Conservation (phyloP, 345 rosid species). For the Euphorbia lathyris region DNA sequence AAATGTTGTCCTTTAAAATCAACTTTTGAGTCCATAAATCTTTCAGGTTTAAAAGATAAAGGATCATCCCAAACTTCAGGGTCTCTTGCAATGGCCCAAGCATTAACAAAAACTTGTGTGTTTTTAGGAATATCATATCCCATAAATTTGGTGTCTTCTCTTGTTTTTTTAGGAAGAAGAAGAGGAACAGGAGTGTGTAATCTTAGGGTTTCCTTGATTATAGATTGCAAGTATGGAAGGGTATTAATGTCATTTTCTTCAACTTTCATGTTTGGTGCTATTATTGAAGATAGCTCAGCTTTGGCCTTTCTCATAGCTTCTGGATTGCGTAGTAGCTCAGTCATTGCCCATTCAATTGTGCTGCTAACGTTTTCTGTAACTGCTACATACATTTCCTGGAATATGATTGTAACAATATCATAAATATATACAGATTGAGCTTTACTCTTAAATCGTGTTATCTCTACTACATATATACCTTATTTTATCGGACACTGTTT, state of each 20-base stretch:
- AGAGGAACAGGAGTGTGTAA: conserved; percentile 59
- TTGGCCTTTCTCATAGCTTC: conserved; percentile 42
- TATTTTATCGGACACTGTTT: too few species aligned
- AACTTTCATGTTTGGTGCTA: conserved; percentile 39
- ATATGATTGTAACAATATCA: too few species aligned
- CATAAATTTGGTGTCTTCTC: conserved; percentile 39
- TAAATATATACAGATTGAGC: too few species aligned
- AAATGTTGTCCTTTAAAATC: conserved; percentile 43
- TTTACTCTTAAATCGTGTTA: too few species aligned
- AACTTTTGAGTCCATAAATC: conserved; percentile 35
- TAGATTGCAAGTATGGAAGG: conserved; percentile 52
- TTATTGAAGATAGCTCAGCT: conserved; percentile 41
- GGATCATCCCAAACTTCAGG: conserved; percentile 47
- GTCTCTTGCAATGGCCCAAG: conserved; percentile 68
- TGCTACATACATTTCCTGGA: conserved; percentile 59
- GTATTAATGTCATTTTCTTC: conserved; percentile 51
- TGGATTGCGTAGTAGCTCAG: conserved; percentile 53
- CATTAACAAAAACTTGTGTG: conserved; percentile 48
- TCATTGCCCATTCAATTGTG: conserved; percentile 67
- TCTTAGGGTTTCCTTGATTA: conserved; percentile 47
- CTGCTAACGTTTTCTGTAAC: conserved; percentile 60
- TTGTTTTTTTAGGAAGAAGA: conserved; percentile 46
- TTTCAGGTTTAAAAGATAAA: conserved; percentile 34
- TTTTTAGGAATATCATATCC: conserved; percentile 50
- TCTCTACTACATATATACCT: too few species aligned